These are phyloP conservation scores for Leptographium wingfieldii DNA, from an alignment of 2,329 filamentous ascomycete genomes.

Conservation along the genomic window DNA sequence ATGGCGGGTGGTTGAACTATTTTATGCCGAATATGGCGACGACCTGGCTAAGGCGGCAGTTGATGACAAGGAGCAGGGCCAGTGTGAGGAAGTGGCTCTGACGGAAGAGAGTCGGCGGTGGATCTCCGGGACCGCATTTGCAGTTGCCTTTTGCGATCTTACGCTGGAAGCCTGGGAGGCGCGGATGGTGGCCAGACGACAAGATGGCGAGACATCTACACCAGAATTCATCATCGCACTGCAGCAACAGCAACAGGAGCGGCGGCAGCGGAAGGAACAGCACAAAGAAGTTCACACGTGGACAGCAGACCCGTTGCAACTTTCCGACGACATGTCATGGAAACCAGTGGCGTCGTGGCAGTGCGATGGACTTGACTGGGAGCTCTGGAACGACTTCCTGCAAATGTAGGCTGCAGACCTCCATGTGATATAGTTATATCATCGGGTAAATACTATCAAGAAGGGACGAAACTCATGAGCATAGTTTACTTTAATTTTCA, in stretches of 20 bases:
- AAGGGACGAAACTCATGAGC: no score
- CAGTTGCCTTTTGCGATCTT: conserved; percentile 7
- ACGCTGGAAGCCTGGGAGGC: conserved; percentile 9
- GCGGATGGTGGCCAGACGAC: background rate
- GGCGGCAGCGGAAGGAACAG: background rate
- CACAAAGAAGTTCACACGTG: background rate
- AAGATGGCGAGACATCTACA: no score
- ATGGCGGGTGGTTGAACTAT: conserved; percentile 16
- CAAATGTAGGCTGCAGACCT: no score
- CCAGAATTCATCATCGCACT: background rate
- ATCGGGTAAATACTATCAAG: no score
- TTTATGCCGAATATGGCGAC: conserved; percentile 15
- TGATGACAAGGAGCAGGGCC: background rate
- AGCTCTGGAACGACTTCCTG: background rate
- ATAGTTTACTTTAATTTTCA: no score
- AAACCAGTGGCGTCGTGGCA: background rate
- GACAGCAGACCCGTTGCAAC: background rate
- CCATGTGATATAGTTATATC: no score
- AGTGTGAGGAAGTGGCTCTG: background rate
- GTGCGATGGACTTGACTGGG: background rate
- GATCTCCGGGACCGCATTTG: conserved; percentile 1
- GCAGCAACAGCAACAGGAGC: background rate
- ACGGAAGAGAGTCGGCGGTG: background rate
- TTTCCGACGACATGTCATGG: background rate
- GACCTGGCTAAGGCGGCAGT: conserved; percentile 8